Evolutionary conservation across 2,329 filamentous ascomycete species (phyloP).

Genomic region (Phyllosticta paracitricarpa): DNA sequence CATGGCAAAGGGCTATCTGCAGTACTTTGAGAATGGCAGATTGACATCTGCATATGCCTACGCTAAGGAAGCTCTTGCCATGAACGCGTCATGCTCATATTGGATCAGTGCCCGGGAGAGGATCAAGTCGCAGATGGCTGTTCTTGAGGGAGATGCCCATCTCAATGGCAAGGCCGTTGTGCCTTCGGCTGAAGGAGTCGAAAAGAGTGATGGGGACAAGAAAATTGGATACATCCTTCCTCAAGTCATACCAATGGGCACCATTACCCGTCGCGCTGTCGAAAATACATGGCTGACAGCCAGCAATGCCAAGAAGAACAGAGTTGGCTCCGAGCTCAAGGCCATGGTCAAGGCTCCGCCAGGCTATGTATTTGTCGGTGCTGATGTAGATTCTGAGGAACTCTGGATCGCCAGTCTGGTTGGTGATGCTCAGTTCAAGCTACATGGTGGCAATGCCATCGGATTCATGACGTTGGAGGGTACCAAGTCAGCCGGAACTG

Average conservation of each 20-base stretch:
- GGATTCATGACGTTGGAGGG: slow-evolving; percentile 99
- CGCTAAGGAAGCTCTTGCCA: slow-evolving; percentile 89
- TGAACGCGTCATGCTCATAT: slow-evolving; percentile 98
- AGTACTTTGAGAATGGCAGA: slow-evolving; percentile 83
- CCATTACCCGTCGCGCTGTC: slow-evolving; percentile 84
- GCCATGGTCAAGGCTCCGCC: slow-evolving; percentile 89
- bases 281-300: slow-evolving; percentile 98
- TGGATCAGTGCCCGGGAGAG: slow-evolving; percentile 95
- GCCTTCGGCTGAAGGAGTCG: slow-evolving; percentile 8
- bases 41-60: slow-evolving; percentile 81
- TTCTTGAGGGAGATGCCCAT: slow-evolving; percentile 60
- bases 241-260: slow-evolving; percentile 96
- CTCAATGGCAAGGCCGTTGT: slow-evolving; percentile 14
- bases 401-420: slow-evolving; percentile 96
- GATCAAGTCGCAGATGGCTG: slow-evolving; percentile 90
- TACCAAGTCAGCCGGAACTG: slow-evolving; percentile 85
- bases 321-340: slow-evolving; percentile 93
- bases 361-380: slow-evolving; percentile 89
- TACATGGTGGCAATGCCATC: slow-evolving; percentile 93
- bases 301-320: slow-evolving; percentile 91
- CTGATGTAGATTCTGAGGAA: slow-evolving; percentile 94
- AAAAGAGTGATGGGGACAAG: slow-evolving; percentile 17
- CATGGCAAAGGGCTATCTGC: slow-evolving; percentile 80
- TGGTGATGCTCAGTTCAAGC: slow-evolving; percentile 85
- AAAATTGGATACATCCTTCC: slow-evolving; percentile 79